Base-by-base conservation (phyloP, 1,284 basidiomycete genomes). In the Boletellus deceptivus region DNA sequence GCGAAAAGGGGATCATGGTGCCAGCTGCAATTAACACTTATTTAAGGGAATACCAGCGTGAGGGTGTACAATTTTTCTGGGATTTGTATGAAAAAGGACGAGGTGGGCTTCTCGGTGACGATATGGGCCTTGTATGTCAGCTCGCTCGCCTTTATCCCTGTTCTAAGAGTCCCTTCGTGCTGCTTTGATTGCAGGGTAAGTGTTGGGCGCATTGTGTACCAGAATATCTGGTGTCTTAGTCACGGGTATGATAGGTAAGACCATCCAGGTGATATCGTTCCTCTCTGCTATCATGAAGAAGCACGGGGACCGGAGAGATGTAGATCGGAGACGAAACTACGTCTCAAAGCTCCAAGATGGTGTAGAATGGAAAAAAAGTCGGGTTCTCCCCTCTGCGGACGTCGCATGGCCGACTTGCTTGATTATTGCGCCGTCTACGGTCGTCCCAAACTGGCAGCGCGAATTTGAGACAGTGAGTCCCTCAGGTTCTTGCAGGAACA, bases 201-300 rank as follows among this genome's bases (percentile, higher is more conserved):
- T 49, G 25, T 4, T 41, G 14, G 16, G 14, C 24, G 1, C 40
- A 48, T 17, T 29, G 6, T 31, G 22, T 20, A 25, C 40, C 1
- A 2, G 24, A 44, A n/a, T 8, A 38, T 42, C 35, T 37, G 6
- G 13, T 2, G 6, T 45, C 47, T 56, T 38, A 53, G 16, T 22
- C 13, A 17, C 31, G 11, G 9, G 40, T 47, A 22, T 52, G 6
- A 33, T 27, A 66, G 90, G 90, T 3, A 92, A 91, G 76, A 91
- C 89, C 0, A 89, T 93, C n/a, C 92, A 94, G 67, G 83, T 93
- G 22, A 91, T 93, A 35, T 79, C 87, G 0, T 93, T 94, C 60
- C 75, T 94, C 3, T 84, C 88, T 0, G 91, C 92, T 0, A 86
- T 94, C 55, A 93, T 93, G 90, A 70, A 74, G 55, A 93, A 93